Evolutionary conservation across 2,329 filamentous ascomycete genomes (phyloP).

Genomic region (Fusarium kyushuense): DNA sequence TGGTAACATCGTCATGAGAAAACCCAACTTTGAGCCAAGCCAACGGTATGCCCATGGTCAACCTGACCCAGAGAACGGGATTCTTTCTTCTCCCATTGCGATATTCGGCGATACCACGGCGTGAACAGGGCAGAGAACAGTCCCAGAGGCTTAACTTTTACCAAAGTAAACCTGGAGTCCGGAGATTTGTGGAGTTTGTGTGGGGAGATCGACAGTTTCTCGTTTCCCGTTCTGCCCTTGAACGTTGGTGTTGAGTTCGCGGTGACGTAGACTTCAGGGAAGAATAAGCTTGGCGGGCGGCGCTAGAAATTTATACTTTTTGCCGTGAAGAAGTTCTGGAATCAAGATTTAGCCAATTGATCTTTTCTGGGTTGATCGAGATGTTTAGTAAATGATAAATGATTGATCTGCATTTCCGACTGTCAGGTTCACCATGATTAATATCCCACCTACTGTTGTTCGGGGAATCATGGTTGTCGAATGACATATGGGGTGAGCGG

Average conservation of each 20-base stretch:
- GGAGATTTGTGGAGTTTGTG: slow-evolving; percentile 40
- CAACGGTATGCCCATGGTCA: background rate
- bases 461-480: slow-evolving; percentile 11
- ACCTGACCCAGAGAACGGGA: background rate
- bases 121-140: slow-evolving; percentile 7
- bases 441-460: background rate
- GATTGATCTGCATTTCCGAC: background rate
- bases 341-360: background rate
- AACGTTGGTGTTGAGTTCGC: slow-evolving; percentile 25
- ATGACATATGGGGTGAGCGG: slow-evolving; percentile 18
- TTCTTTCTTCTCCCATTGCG: background rate
- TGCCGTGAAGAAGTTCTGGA: background rate
- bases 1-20: slow-evolving; percentile 33
- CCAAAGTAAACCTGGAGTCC: slow-evolving; percentile 31
- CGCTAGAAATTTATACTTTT: slow-evolving; percentile 19
- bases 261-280: slow-evolving; percentile 31
- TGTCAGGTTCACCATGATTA: background rate
- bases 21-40: background rate
- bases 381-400: background rate
- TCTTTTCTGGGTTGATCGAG: background rate
- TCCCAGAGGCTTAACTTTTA: slow-evolving; percentile 11
- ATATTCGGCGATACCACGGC: slow-evolving; percentile 38
- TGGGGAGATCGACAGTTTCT: slow-evolving; percentile 38
- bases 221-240: slow-evolving; percentile 16
- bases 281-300: slow-evolving; percentile 28